Percentiles rank a stretch among this genome's conserved stretches.
phyloP scores from a whole-genome alignment of 441 rosid species.

The Hura crepitans region DNA sequence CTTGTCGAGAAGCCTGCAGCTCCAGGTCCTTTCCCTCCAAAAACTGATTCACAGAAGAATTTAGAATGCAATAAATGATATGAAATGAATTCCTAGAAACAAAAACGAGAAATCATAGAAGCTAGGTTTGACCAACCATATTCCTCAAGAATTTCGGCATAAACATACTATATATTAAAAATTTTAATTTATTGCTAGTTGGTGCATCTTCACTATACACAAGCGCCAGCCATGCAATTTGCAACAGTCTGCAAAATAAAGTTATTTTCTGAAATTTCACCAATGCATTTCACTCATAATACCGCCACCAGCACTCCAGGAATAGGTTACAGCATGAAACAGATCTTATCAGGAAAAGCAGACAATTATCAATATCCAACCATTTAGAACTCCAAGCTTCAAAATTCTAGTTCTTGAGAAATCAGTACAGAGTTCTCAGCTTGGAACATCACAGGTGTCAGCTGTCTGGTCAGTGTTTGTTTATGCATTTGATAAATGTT shows the following conservation, averaged over 20 bases:
- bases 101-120: background rate
- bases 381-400: background rate
- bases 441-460: background rate
- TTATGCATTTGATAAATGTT: background rate
- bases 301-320: background rate
- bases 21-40: slow-evolving; percentile 74
- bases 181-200: background rate
- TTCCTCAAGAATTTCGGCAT: background rate
- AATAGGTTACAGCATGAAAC: background rate
- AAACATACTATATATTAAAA: background rate
- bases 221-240: background rate
- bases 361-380: background rate
- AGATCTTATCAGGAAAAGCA: background rate
- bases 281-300: background rate
- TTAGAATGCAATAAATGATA: slow-evolving; percentile 23
- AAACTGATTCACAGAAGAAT: slow-evolving; percentile 43
- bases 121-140: background rate
- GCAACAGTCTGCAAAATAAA: slow-evolving; percentile 2
- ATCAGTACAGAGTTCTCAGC: background rate
- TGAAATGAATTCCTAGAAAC: background rate
- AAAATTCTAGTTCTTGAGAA: slow-evolving; percentile 6
- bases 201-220: background rate
- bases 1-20: slow-evolving; percentile 76
- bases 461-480: background rate
- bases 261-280: background rate